A percentile compares a stretch with the other conserved stretches of the same genome.
These are phyloP conservation scores for Aspergillus ellipticus DNA, from an alignment of 495 filamentous ascomycete species.

Conservation along the genomic window DNA sequence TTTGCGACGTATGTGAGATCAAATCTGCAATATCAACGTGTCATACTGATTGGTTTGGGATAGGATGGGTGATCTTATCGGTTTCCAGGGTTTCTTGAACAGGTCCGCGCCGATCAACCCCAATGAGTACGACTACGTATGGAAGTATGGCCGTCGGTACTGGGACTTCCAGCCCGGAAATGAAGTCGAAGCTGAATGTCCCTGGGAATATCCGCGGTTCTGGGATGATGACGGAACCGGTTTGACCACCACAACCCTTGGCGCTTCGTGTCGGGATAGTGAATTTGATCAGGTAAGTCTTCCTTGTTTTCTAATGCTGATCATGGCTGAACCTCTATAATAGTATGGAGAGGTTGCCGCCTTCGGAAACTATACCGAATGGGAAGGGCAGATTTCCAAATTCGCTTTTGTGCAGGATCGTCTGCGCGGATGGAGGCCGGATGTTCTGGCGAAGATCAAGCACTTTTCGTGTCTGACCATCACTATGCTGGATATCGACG, in stretches of 20 bases:
- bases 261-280: constrained; percentile 1
- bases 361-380: constrained; percentile 63
- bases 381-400: constrained; percentile 63
- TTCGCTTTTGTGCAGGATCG: constrained; percentile 72
- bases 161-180: constrained; percentile 60
- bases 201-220: constrained; percentile 60
- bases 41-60: not conserved
- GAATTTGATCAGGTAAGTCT: constrained; percentile 7
- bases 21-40: not conserved
- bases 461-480: constrained; percentile 65
- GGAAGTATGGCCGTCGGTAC: constrained; percentile 55
- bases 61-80: constrained; percentile 61
- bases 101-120: constrained; percentile 54
- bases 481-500: constrained; percentile 58
- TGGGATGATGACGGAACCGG: constrained; percentile 56
- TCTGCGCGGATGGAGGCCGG: constrained; percentile 62
- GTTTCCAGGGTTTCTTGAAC: constrained; percentile 63
- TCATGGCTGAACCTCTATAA: not conserved
- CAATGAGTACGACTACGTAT: constrained; percentile 53
- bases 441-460: constrained; percentile 53
- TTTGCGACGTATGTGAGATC: constrained; percentile 53
- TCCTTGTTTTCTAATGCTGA: not conserved
- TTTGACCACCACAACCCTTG: not conserved
- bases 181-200: constrained; percentile 41
- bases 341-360: constrained; percentile 65